Evolutionary conservation across 2,329 filamentous ascomycete genomes (phyloP), one percentile per base, ranked within the genome.

Genomic region (Didymella segeticola): DNA sequence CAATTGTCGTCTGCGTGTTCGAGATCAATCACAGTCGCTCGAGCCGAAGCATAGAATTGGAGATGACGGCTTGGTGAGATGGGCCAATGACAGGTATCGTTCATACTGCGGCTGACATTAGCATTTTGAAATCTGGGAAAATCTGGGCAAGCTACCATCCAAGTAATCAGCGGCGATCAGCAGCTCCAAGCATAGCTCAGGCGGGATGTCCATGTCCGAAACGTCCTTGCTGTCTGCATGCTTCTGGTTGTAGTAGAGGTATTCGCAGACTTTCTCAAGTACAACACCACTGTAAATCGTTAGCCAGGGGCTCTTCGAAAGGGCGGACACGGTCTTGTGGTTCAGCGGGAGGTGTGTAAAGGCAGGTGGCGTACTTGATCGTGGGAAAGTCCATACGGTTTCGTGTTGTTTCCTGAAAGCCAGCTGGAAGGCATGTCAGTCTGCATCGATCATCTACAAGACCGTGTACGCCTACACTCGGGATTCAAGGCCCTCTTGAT

Each of bases 231-330:
- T 80, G 61, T 91, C 83, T 45, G 83, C 82, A 75, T 90, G 83
- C 67, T 87, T 88, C 75, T 91, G 87, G 79, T 89, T 89, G 78
- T 92, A 93, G 71, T 91, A 89, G 58, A 92, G 87, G 76, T 93
- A 93, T 75, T 93, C 89, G 73, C 87, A 89, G 26, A 93, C 86
- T 71, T 91, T 91, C 72, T 93, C 89, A 2, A 93, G 84, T 5
- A 92, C 84, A 47, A 88, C 79, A 60, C 86, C 88, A 75, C 89
- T 92, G 71, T 0, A 5, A 5, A 8, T 4, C 5, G 43, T 65
- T 33, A 64, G 56, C 27, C n/a, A 29, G 9, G 10, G 10, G 9
- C n/a, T 25, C 5, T 29, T 19, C 17, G 37, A 14, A 5, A 22
- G 10, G 7, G 20, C 11, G 15, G 4, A 15, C 23, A 33, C 17